Evolutionary conservation across 495 filamentous ascomycete genomes (phyloP).

Genomic region (Echria macrotheca): DNA sequence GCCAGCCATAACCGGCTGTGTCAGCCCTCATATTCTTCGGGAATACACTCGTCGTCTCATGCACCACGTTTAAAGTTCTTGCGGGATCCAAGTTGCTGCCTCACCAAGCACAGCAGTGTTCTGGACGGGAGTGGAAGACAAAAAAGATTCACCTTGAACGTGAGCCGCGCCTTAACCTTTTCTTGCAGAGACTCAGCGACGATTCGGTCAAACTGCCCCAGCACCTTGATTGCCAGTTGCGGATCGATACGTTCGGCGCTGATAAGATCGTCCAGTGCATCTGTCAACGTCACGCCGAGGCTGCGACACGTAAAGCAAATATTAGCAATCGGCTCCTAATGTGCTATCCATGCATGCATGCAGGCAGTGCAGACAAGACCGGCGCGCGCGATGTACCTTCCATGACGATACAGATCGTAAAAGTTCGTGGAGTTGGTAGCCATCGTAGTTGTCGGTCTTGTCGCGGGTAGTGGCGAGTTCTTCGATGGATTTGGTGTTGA

Average conservation of each 20-base stretch:
- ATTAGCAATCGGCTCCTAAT: slow-evolving; percentile 13
- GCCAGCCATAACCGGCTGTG: background rate
- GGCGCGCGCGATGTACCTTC: slow-evolving; percentile 61
- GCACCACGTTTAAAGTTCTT: too few species aligned
- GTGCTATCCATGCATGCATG: too few species aligned
- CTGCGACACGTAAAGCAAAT: slow-evolving; percentile 40
- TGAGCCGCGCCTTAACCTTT: slow-evolving; percentile 83
- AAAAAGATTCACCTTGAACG: slow-evolving; percentile 75
- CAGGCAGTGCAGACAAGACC: slow-evolving; percentile 1
- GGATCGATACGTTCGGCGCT: slow-evolving; percentile 89
- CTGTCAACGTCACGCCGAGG: slow-evolving; percentile 84
- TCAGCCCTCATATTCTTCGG: slow-evolving; percentile 2
- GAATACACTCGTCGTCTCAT: too few species aligned
- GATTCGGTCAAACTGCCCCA: slow-evolving; percentile 84
- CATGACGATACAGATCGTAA: slow-evolving; percentile 96
- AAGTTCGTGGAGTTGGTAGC: slow-evolving; percentile 46
- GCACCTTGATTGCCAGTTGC: slow-evolving; percentile 96
- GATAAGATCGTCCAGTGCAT: slow-evolving; percentile 95
- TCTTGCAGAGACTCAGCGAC: slow-evolving; percentile 85
- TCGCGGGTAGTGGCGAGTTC: slow-evolving; percentile 5
- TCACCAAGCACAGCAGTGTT: background rate
- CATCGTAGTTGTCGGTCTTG: slow-evolving; percentile 23
- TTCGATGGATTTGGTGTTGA: slow-evolving; percentile 11
- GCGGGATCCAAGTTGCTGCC: too few species aligned
- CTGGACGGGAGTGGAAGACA: background rate